Conservation (phyloP, 2,329 filamentous ascomycete genomes). For the Penicillium frequentans region DNA sequence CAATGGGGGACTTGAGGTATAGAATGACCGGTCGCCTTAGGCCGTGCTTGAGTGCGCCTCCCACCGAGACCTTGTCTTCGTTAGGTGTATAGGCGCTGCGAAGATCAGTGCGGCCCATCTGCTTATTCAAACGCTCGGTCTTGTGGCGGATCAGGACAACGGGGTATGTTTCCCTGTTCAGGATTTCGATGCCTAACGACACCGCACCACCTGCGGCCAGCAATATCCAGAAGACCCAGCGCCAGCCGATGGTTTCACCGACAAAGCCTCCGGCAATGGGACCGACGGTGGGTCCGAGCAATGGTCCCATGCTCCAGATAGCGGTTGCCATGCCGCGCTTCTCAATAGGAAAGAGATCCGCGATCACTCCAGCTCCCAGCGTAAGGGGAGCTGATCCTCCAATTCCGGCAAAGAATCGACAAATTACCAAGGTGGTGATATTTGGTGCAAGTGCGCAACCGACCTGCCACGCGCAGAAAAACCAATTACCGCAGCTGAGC, state of each 20-base stretch:
- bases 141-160: constrained; percentile 27
- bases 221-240: constrained; percentile 54
- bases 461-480: constrained; percentile 61
- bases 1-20: constrained; percentile 52
- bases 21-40: constrained; percentile 34
- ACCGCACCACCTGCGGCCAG: constrained; percentile 37
- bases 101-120: constrained; percentile 22
- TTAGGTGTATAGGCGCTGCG: constrained; percentile 22
- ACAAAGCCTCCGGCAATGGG: constrained; percentile 56
- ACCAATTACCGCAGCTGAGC: constrained; percentile 59
- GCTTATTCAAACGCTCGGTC: constrained; percentile 18
- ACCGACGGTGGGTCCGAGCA: constrained; percentile 44
- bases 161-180: constrained; percentile 29
- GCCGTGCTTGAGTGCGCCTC: neutral
- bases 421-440: constrained; percentile 59
- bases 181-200: constrained; percentile 21
- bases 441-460: constrained; percentile 58
- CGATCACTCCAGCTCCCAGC: constrained; percentile 48
- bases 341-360: constrained; percentile 46
- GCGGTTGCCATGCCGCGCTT: constrained; percentile 45
- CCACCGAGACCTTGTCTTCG: constrained; percentile 2
- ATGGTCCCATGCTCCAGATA: constrained; percentile 42
- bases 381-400: constrained; percentile 37
- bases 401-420: constrained; percentile 63
- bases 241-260: constrained; percentile 49